Evolutionary conservation across 306 rosid species (phyloP).

Genomic region (Cucumis hystrix): DNA sequence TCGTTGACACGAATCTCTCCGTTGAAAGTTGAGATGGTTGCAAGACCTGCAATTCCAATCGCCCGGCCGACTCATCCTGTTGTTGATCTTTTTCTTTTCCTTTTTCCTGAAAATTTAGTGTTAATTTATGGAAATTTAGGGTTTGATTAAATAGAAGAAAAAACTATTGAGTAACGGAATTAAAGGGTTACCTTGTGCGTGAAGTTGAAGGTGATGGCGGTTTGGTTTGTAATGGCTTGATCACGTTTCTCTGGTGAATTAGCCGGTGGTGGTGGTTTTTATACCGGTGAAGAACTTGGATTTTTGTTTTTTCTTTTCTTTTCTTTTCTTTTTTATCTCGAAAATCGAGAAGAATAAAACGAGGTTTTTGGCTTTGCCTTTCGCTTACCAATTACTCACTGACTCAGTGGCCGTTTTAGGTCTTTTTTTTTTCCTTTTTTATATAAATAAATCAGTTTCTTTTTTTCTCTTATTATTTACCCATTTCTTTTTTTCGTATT

Average conservation of each 20-base stretch:
- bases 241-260: constrained; percentile 16
- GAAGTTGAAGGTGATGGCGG: not conserved
- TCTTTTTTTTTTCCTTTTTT: no score
- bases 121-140: not conserved
- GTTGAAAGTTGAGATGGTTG: constrained; percentile 73
- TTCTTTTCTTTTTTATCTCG: constrained; percentile 20
- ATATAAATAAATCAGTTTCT: no score
- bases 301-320: not conserved
- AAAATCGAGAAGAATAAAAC: constrained; percentile 17
- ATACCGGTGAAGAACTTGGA: constrained; percentile 30
- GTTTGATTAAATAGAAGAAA: not conserved
- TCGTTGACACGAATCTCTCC: constrained; percentile 77
- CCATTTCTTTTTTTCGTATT: no score
- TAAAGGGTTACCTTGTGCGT: constrained; percentile 10
- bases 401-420: not conserved
- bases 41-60: constrained; percentile 94
- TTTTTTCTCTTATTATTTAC: no score
- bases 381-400: not conserved
- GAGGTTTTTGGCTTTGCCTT: not conserved
- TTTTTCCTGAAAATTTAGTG: not conserved
- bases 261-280: constrained; percentile 32
- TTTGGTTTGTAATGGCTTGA: not conserved
- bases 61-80: constrained; percentile 72
- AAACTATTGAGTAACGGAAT: not conserved
- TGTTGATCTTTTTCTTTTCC: no score